Evolutionary conservation across 495 filamentous ascomycete genomes (phyloP), one percentile per base, ranked within the genome.

Genomic region (Talaromyces stipitatus): DNA sequence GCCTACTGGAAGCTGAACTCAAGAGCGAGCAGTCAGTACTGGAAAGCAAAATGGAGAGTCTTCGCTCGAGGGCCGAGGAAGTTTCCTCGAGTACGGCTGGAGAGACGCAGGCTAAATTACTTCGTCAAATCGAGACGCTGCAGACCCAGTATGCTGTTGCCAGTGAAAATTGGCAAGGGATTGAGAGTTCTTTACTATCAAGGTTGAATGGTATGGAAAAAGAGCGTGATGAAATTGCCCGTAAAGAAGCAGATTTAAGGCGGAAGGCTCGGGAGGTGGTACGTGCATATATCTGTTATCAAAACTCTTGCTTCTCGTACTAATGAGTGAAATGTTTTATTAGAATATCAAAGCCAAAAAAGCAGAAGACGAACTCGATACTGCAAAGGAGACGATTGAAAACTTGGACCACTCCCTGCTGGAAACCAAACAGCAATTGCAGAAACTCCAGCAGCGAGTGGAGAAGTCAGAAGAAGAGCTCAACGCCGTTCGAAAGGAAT

Each of bases 121-220:
- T 97, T 20, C 84, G 95, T 45, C 95, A 97, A 70, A 85, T 97
- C 27, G 95, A 99, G 76, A 97, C 90, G 2, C 72, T 99, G 50
- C 95, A 97, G 71, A 92, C 88, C 4, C 95, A 99, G 69, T 95
- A 99, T 69, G 86, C 90, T 0, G 83, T 91, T 51, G 94, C 95
- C 2, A 92, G 89, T 59, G 91, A 95, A 62, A 99, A 97, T 67
- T 99, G 95, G 95, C 91, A 97, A 58, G 89, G 91, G 0, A 88
- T 97, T 47, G 92, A 99, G 62, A 82, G 88, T 11, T 91, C 88
- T 0, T 71, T 97, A 46, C 78, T 90, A 32, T 79, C 86, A 20
- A 79, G 91, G 46, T 77, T 95, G 26, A 77, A 83, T 1, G 84
- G 74, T 54, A 74, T 96, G 9, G 94, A 99, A 66, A 91, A 85